Evolutionary conservation across 164 flowering plant genomes (phyloP).

Genomic region (Aristolochia fimbriata): DNA sequence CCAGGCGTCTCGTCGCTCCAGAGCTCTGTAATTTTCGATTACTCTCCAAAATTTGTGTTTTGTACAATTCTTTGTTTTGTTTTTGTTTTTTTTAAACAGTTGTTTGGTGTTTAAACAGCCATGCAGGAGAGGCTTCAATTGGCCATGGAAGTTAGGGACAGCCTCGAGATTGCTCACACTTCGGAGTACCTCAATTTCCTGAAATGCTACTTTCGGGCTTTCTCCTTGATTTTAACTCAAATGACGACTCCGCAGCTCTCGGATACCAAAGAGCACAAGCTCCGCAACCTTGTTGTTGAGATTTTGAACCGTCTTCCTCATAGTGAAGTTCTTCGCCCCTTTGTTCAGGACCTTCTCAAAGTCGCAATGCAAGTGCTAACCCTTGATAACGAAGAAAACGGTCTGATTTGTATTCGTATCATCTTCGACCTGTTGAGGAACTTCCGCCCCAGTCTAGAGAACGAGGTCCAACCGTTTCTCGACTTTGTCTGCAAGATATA

Average conservation of each 20-base stretch:
- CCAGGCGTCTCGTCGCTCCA: conserved; percentile 67
- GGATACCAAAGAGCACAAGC: conserved; percentile 82
- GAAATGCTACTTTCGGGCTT: conserved; percentile 75
- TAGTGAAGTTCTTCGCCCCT: conserved; percentile 90
- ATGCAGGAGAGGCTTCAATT: conserved; percentile 67
- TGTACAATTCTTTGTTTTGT: neutral
- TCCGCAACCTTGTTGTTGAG: conserved; percentile 78
- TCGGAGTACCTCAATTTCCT: conserved; percentile 89
- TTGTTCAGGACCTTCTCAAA: conserved; percentile 87
- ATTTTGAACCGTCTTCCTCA: conserved; percentile 89
- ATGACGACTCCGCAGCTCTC: conserved; percentile 75
- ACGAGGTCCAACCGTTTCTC: conserved; percentile 88
- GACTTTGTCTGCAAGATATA: conserved; percentile 93
- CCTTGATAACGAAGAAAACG: conserved; percentile 89
- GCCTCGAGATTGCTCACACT: conserved; percentile 89
- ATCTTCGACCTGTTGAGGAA: conserved; percentile 87
- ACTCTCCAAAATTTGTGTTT: neutral
- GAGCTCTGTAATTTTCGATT: conserved; percentile 39
- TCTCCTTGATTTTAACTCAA: conserved; percentile 58
- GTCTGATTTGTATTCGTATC: conserved; percentile 77
- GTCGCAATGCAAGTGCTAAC: conserved; percentile 95
- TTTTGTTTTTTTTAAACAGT: neutral
- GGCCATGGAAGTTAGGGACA: conserved; percentile 94
- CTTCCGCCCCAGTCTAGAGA: conserved; percentile 74
- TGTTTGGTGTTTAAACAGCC: conserved; percentile 18